Conservation (phyloP, 2,329 filamentous ascomycete species). For the Fusarium xylarioides region DNA sequence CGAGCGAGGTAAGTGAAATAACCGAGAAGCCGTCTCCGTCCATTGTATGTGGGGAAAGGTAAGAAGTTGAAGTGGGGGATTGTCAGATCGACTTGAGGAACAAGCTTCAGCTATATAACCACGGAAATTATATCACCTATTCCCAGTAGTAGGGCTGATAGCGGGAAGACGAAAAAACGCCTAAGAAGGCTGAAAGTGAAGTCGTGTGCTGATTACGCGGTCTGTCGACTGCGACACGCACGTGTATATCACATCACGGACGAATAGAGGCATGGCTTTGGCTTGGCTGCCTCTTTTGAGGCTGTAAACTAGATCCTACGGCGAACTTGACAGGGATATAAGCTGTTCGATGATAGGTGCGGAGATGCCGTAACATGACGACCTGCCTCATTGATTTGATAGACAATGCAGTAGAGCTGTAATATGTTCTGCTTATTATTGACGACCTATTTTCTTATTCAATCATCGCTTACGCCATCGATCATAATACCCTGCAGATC, state of each 20-base stretch:
- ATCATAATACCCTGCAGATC: neutral
- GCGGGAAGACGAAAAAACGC: neutral
- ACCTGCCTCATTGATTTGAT: neutral
- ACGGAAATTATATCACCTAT: neutral
- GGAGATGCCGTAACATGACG: neutral
- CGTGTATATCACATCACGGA: neutral
- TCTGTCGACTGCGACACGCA: constrained; percentile 10
- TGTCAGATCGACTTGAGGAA: constrained; percentile 2
- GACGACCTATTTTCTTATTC: neutral
- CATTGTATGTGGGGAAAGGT: constrained; percentile 35
- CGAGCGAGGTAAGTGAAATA: constrained; percentile 45
- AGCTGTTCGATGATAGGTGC: neutral
- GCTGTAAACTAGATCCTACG: constrained; percentile 6
- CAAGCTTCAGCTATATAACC: neutral
- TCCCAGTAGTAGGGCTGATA: constrained; percentile 15
- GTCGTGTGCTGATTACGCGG: constrained; percentile 28
- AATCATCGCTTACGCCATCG: constrained; percentile 29
- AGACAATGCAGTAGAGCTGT: neutral
- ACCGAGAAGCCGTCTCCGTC: constrained; percentile 49
- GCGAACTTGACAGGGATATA: neutral
- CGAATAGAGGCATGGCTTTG: constrained; percentile 16
- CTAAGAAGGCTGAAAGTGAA: neutral
- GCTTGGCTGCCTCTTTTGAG: constrained; percentile 25
- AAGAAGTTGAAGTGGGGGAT: neutral
- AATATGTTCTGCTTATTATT: neutral